Conservation (phyloP, 371 early-diverging fungal genomes). For the Choanephora cucurbitarum region DNA sequence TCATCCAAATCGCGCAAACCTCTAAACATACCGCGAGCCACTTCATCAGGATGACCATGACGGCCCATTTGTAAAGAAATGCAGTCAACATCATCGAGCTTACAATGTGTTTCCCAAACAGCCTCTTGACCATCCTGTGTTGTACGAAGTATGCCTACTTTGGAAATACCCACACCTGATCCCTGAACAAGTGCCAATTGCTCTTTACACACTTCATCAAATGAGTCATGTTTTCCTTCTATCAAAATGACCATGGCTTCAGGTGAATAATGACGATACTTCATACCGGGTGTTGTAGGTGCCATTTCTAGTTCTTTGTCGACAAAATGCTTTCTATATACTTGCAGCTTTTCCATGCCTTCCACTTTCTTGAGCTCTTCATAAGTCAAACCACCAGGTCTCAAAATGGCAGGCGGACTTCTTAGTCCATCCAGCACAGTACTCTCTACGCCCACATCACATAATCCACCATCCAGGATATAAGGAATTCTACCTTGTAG, state of each 20-base stretch:
- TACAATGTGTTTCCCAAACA: constrained; percentile 22
- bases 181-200: constrained; percentile 19
- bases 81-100: constrained; percentile 23
- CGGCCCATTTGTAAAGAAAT: constrained; percentile 45
- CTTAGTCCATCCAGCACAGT: constrained; percentile 91
- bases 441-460: constrained; percentile 94
- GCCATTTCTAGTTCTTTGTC: constrained; percentile 69
- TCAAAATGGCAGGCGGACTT: constrained; percentile 79
- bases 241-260: constrained; percentile 83
- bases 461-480: constrained; percentile 94
- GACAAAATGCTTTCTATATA: constrained; percentile 80
- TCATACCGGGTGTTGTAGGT: constrained; percentile 98
- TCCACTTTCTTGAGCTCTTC: constrained; percentile 67
- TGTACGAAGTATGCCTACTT: constrained; percentile 35
- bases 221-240: constrained; percentile 36
- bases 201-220: constrained; percentile 28
- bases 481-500: constrained; percentile 82
- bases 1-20: constrained; percentile 85
- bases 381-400: constrained; percentile 97
- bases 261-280: constrained; percentile 99
- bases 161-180: constrained; percentile 23
- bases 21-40: constrained; percentile 83
- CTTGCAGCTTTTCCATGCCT: constrained; percentile 64
- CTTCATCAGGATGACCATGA: constrained; percentile 57
- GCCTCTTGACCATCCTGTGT: constrained; percentile 20